Conservation (phyloP, 768 basidiomycete genomes). For the Collybia mongolica region DNA sequence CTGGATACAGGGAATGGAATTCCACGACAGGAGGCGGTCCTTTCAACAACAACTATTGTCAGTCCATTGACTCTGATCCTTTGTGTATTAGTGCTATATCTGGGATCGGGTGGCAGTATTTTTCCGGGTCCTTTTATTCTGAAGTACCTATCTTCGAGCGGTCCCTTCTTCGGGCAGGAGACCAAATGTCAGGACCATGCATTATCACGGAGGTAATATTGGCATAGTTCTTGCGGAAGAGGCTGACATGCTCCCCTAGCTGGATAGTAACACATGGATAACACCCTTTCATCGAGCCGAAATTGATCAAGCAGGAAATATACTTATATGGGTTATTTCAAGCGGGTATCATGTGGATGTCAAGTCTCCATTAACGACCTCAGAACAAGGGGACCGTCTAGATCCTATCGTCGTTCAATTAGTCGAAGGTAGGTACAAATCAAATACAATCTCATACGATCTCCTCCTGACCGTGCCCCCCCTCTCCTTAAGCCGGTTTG, state of each 20-base stretch:
- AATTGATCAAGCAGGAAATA: conserved; percentile 24
- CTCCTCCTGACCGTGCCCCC: background rate
- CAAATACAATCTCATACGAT: too few species aligned
- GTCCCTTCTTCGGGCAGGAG: conserved; percentile 16
- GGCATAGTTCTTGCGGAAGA: background rate
- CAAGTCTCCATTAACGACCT: too few species aligned
- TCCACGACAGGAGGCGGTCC: conserved; percentile 6
- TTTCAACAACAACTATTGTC: background rate
- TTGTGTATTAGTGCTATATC: background rate
- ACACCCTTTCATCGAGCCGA: conserved; percentile 23
- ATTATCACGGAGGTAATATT: conserved; percentile 22
- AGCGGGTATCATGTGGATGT: too few species aligned
- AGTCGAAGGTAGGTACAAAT: conserved; percentile 9
- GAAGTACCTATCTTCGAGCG: conserved; percentile 24
- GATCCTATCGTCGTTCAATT: conserved; percentile 13
- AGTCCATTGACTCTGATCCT: background rate
- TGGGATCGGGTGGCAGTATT: conserved; percentile 8
- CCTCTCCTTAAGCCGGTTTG: conserved; percentile 7
- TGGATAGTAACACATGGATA: conserved; percentile 24
- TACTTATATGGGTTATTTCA: conserved; percentile 21
- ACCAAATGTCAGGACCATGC: conserved; percentile 21
- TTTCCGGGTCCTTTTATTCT: conserved; percentile 14
- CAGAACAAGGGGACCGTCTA: background rate
- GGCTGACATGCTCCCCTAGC: conserved; percentile 1
- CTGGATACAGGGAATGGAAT: conserved; percentile 10